Evolutionary conservation across 495 filamentous ascomycete genomes (phyloP).

Genomic region (Geoglossum glabrum): DNA sequence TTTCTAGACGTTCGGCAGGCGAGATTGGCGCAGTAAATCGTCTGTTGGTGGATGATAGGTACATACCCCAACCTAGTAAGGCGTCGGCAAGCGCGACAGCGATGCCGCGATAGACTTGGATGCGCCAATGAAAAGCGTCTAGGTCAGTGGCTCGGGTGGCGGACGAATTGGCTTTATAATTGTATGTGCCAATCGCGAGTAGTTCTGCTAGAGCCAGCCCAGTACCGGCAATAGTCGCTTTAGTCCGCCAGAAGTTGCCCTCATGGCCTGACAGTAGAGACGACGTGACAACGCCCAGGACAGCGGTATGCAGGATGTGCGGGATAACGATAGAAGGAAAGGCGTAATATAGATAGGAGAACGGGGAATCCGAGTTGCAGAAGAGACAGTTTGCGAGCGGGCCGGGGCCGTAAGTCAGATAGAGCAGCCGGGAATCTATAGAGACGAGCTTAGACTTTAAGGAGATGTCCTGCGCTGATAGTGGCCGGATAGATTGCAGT

Average conservation of each 20-base stretch:
- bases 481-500: conserved; percentile 35
- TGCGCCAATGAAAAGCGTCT: conserved; percentile 46
- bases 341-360: conserved; percentile 61
- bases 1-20: conserved; percentile 27
- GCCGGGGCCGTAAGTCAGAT: conserved; percentile 61
- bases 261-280: conserved; percentile 30
- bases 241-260: conserved; percentile 44
- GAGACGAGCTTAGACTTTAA: conserved; percentile 46
- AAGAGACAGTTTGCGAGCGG: conserved; percentile 55
- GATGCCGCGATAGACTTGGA: conserved; percentile 36
- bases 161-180: conserved; percentile 35
- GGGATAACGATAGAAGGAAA: conserved; percentile 52
- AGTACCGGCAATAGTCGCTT: conserved; percentile 43
- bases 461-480: conserved; percentile 39
- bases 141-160: conserved; percentile 37
- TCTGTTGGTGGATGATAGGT: conserved; percentile 57
- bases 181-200: conserved; percentile 38
- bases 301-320: conserved; percentile 53
- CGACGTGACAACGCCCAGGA: conserved; percentile 47
- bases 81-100: conserved; percentile 40
- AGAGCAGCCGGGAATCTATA: conserved; percentile 53
- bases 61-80: conserved; percentile 40
- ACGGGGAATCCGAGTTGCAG: conserved; percentile 53
- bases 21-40: conserved; percentile 33
- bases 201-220: conserved; percentile 40